phyloP scores from a whole-genome alignment of 805 yeast species.

The Lachancea waltii region DNA sequence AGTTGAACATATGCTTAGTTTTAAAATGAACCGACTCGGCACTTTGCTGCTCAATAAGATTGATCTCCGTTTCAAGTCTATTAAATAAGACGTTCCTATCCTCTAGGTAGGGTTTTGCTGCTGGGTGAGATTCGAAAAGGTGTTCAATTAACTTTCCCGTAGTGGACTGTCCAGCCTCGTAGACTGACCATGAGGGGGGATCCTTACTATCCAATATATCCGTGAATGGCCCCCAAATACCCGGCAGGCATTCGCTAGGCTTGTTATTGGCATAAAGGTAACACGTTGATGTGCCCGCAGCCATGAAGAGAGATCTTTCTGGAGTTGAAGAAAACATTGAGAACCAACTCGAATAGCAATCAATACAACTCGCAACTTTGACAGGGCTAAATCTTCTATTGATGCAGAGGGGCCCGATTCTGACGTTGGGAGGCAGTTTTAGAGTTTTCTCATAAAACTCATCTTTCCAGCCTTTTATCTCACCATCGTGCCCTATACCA shows the following conservation, averaged over 20 bases:
- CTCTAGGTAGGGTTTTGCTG: conserved; percentile 14
- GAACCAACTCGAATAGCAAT: conserved; percentile 53
- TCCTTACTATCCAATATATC: conserved; percentile 26
- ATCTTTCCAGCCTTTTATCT: conserved; percentile 47
- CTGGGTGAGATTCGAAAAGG: conserved; percentile 39
- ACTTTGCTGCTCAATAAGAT: conserved; percentile 10
- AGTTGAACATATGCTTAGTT: conserved; percentile 37
- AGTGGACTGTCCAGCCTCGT: conserved; percentile 54
- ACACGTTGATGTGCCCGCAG: conserved; percentile 62
- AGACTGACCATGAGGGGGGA: conserved; percentile 28
- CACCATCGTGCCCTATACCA: conserved; percentile 48
- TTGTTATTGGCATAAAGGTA: conserved; percentile 33
- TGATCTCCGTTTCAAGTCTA: conserved; percentile 19
- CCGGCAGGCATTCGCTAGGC: conserved; percentile 27
- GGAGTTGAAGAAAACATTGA: conserved; percentile 30
- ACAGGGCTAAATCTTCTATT: conserved; percentile 10
- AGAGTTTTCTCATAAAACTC: conserved; percentile 19
- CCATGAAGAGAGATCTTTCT: conserved; percentile 37
- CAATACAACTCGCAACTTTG: conserved; percentile 47
- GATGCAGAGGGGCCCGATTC: conserved; percentile 12
- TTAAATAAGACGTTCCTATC: conserved; percentile 17
- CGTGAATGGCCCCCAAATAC: conserved; percentile 58
- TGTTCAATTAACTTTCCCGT: conserved; percentile 49
- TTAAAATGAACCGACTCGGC: conserved; percentile 23
- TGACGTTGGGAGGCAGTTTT: conserved; percentile 24